Conservation (phyloP, 2,329 filamentous ascomycete species). For the Microdochium nivale region DNA sequence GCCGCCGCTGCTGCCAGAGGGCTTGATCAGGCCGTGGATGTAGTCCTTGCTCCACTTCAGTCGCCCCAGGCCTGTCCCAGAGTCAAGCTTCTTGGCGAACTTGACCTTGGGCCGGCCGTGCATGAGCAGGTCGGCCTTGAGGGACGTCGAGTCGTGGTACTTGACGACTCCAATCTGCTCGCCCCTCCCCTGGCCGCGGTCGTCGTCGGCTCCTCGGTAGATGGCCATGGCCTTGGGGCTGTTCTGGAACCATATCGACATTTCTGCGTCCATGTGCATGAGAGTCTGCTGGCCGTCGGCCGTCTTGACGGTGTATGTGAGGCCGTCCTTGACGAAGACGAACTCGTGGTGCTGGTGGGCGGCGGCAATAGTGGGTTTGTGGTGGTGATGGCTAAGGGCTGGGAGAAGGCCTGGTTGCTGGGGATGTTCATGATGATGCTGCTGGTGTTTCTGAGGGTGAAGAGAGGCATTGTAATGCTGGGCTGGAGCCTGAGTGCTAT, state of each 20-base stretch:
- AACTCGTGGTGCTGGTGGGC: background rate
- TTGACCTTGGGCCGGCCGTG: background rate
- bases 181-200: background rate
- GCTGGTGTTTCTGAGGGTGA: no score
- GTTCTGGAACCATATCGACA: background rate
- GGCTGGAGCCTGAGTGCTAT: no score
- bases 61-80: background rate
- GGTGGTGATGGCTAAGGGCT: background rate
- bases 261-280: background rate
- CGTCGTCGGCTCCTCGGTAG: background rate
- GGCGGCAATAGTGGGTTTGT: background rate
- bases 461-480: no score
- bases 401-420: background rate
- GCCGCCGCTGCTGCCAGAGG: no score
- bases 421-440: no score
- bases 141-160: background rate
- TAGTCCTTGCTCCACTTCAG: background rate
- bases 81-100: background rate
- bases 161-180: background rate
- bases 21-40: background rate
- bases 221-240: background rate
- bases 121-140: background rate
- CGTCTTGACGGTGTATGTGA: background rate
- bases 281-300: background rate
- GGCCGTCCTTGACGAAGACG: background rate